Conservation (phyloP, 2,329 filamentous ascomycete genomes). For the Hirsutella rhossiliensis region DNA sequence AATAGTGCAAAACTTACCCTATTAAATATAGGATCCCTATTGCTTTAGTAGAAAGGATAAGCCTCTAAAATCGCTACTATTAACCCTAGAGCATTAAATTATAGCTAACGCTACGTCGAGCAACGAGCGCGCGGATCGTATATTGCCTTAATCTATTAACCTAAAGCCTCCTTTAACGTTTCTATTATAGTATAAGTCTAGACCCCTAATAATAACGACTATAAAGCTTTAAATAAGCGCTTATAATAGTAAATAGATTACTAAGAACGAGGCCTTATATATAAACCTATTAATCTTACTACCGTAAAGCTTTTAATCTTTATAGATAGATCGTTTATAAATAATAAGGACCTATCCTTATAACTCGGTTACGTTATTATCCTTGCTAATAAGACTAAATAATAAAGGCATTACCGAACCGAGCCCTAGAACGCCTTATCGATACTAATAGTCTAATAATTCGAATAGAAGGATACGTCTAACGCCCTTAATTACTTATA, state of each 20-base stretch:
- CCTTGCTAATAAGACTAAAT: not conserved
- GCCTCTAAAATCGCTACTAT: not conserved
- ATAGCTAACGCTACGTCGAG: not conserved
- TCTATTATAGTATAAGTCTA: not conserved
- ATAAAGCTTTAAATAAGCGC: not conserved
- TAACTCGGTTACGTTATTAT: not conserved
- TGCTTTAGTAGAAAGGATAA: not conserved
- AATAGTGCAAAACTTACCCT: not conserved
- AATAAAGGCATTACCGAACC: not conserved
- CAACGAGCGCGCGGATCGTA: not conserved
- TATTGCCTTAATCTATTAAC: not conserved
- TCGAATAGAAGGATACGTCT: not conserved
- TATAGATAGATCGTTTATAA: not conserved
- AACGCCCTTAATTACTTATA: no score
- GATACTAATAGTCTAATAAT: not conserved
- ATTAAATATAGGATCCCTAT: not conserved
- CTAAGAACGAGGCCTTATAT: not conserved
- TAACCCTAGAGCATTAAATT: not conserved
- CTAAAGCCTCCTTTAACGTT: not conserved
- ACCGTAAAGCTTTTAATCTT: not conserved
- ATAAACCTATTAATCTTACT: not conserved
- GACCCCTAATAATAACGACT: not conserved
- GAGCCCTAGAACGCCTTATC: not conserved
- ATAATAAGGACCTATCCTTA: not conserved
- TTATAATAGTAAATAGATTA: not conserved